Evolutionary conservation across 1,284 basidiomycete species (phyloP).

Genomic region (Ceratobasidium sp.): DNA sequence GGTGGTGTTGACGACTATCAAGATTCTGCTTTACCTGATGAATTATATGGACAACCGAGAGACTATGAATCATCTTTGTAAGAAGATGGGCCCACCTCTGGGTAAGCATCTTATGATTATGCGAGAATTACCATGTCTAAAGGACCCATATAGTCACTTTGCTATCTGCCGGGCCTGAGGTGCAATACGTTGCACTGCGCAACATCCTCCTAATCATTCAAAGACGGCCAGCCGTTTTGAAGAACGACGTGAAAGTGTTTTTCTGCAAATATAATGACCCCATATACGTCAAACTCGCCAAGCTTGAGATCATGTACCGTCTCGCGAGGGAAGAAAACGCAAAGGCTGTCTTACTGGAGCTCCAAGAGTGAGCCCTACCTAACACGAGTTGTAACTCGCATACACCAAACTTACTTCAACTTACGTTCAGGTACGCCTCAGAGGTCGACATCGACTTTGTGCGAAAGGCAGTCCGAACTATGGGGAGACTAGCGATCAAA

Average conservation of each 20-base stretch:
- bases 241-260: slow-evolving; percentile 98
- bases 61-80: slow-evolving; percentile 89
- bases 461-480: slow-evolving; percentile 94
- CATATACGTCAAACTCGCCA: slow-evolving; percentile 98
- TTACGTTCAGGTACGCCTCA: slow-evolving; percentile 82
- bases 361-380: slow-evolving; percentile 80
- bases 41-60: slow-evolving; percentile 96
- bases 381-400: neutral
- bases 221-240: slow-evolving; percentile 88
- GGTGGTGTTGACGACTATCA: slow-evolving; percentile 93
- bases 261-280: slow-evolving; percentile 99
- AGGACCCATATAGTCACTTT: slow-evolving; percentile 75
- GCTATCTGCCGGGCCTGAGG: slow-evolving; percentile 95
- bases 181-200: slow-evolving; percentile 96
- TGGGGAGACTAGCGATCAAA: slow-evolving; percentile 97
- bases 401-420: slow-evolving; percentile 40
- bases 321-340: slow-evolving; percentile 92
- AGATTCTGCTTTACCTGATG: slow-evolving; percentile 96
- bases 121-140: neutral
- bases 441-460: slow-evolving; percentile 99
- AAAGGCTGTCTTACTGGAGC: slow-evolving; percentile 89
- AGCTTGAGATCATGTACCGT: slow-evolving; percentile 98
- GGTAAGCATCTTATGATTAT: slow-evolving; percentile 62
- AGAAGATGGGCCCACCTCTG: slow-evolving; percentile 96
- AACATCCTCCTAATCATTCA: slow-evolving; percentile 98